Evolutionary conservation across 1,139 yeast genomes (phyloP).

Genomic region (Lodderomyces orthopsilosis): DNA sequence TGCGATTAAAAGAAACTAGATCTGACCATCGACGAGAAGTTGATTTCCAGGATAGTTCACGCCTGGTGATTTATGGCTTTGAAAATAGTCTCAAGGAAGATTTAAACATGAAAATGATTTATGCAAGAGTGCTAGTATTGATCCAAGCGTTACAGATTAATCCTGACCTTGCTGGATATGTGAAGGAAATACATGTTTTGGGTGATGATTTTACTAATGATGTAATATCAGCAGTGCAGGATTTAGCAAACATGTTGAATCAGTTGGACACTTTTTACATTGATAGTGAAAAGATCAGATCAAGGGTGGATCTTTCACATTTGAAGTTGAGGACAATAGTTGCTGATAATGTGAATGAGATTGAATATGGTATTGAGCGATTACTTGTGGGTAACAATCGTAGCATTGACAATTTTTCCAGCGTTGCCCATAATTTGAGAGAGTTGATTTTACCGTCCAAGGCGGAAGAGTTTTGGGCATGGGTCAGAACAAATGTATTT

Average conservation of each 20-base stretch:
- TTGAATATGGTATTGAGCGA: conserved; percentile 9
- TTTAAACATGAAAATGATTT: conserved; percentile 23
- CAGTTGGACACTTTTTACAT: conserved; percentile 17
- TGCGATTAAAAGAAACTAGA: conserved; percentile 11
- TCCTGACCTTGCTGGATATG: conserved; percentile 21
- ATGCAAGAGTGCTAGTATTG: conserved; percentile 29
- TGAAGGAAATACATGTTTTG: conserved; percentile 23
- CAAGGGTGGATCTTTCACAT: conserved; percentile 7
- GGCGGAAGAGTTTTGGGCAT: conserved; percentile 16
- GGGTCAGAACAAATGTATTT: conserved; percentile 13
- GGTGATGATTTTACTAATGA: conserved; percentile 13
- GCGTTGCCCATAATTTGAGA: not conserved
- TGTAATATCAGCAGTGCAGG: conserved; percentile 12
- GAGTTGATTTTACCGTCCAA: conserved; percentile 18
- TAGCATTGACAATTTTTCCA: conserved; percentile 1
- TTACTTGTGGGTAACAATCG: conserved; percentile 12
- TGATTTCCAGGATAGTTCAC: conserved; percentile 25
- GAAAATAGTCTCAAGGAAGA: conserved; percentile 8
- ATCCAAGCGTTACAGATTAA: conserved; percentile 28
- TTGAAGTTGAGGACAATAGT: conserved; percentile 13
- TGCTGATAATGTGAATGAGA: conserved; percentile 5
- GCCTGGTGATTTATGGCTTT: conserved; percentile 27
- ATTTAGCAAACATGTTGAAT: conserved; percentile 9
- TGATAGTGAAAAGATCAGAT: conserved; percentile 16
- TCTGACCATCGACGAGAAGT: conserved; percentile 14